These are phyloP conservation scores for Podosphaera xanthii DNA, from an alignment of 2,329 filamentous ascomycete species.

Conservation along the genomic window DNA sequence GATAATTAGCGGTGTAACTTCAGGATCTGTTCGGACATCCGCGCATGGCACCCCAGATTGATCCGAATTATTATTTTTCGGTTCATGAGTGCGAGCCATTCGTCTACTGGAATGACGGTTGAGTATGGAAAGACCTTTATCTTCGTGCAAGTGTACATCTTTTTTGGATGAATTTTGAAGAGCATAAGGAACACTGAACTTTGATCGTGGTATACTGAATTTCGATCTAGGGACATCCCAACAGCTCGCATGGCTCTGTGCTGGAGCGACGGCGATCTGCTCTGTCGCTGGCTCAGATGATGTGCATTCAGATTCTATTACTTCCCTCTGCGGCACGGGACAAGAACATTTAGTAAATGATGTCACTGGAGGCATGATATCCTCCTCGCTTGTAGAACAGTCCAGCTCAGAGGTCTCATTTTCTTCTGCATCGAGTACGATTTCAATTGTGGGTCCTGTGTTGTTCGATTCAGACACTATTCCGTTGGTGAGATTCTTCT, in stretches of 20 bases:
- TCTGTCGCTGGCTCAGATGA: background rate
- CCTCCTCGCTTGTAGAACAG: background rate
- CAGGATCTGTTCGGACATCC: constrained; percentile 24
- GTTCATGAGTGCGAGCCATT: background rate
- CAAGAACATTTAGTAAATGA: background rate
- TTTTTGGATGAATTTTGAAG: background rate
- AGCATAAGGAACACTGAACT: background rate
- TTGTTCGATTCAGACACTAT: background rate
- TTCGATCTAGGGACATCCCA: constrained; percentile 13
- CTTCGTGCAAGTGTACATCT: background rate
- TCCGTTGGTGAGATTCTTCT: background rate
- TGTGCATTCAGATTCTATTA: background rate
- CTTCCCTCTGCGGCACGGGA: background rate
- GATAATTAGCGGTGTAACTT: constrained; percentile 14
- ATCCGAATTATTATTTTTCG: constrained; percentile 9
- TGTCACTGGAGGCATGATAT: background rate
- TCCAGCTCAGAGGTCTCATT: background rate
- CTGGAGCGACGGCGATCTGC: background rate
- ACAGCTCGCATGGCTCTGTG: constrained; percentile 4
- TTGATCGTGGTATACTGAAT: constrained; percentile 10
- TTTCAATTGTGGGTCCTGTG: background rate
- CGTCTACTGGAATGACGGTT: background rate
- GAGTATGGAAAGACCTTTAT: background rate
- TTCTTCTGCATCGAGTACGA: background rate
- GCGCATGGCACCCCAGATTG: constrained; percentile 9